Base-by-base conservation (phyloP, 2,329 filamentous ascomycete genomes). In the Xenosphaeropsis pyriputrescens region DNA sequence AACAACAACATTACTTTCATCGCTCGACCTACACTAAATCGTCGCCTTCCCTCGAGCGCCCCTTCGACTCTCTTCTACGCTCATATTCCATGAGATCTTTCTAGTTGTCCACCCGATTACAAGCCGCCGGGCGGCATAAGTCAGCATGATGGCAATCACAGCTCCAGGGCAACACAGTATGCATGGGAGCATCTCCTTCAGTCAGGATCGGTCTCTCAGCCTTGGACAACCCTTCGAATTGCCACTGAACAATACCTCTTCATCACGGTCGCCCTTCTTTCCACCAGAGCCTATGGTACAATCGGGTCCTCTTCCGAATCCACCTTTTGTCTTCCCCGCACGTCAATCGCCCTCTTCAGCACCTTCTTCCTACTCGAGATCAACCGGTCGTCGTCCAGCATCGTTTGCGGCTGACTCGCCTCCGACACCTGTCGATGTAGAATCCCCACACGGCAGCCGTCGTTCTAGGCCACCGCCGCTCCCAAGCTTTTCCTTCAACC, bases 281-380 rank as follows among this genome's bases (percentile, higher is more conserved):
- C 32, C 33, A 18, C n/a, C 18, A 29, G 19, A 39, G 11, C 30
- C 39, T 16, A 13, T 18, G 26, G 32, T 19, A n/a, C 19, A 30
- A 37, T 32, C 35, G 8, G 38, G 42, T 35, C 68, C 70, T 37
- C 63, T 62, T 36, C 74, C 75, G 34, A 80, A 80, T 38, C 75
- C 77, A 19, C 68, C 67, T 5, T 81, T 81, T 49, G 65, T 75
- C 40, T 81, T 81, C 47, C 78, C 76, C 2, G 57, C 63, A 16
- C 57, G 61, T 50, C 57, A 65, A 6, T 54, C 67, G 1, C 60
- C 68, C 6, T 59, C 62, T 15, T 64, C 67, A 2, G 61, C 65
- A 3, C 61, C 67, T 2, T 59, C 64, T 3, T 62, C 65, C 0
- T 62, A 62, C 33, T 64, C 70, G 7, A 60, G 70, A 43, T 56